These are phyloP conservation scores for Penicillium sp. DNA, from an alignment of 2,329 filamentous ascomycete genomes.

Conservation along the genomic window DNA sequence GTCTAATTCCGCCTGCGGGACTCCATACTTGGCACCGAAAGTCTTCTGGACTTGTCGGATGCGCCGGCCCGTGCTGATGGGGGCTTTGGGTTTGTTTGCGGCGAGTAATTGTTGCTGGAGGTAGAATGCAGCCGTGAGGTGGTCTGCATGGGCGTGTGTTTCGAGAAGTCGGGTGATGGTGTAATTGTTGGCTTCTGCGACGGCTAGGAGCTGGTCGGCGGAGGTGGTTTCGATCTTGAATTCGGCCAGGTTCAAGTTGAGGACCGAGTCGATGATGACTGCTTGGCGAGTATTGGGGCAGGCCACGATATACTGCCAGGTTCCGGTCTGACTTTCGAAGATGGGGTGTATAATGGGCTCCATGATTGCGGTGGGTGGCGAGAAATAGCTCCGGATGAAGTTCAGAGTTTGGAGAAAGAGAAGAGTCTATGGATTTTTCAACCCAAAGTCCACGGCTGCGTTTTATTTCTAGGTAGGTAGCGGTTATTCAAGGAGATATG, in stretches of 20 bases:
- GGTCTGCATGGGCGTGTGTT: slow-evolving; percentile 1
- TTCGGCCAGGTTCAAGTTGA: background rate
- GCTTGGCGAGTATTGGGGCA: slow-evolving; percentile 1
- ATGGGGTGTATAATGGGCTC: background rate
- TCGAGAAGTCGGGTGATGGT: background rate
- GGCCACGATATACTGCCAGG: background rate
- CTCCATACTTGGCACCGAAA: background rate
- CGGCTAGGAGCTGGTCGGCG: background rate
- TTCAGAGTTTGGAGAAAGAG: too few relatives aligned
- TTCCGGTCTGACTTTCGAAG: background rate
- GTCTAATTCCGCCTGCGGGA: background rate
- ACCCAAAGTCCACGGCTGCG: too few relatives aligned
- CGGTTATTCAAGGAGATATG: background rate
- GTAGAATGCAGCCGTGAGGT: background rate
- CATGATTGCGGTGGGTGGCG: background rate
- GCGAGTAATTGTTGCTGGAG: background rate
- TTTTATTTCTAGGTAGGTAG: too few relatives aligned
- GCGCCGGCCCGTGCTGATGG: background rate
- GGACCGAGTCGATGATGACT: background rate
- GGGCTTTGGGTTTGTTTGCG: background rate
- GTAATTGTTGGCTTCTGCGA: background rate
- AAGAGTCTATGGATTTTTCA: too few relatives aligned
- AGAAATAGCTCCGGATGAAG: background rate
- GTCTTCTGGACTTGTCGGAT: background rate
- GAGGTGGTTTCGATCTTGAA: background rate